Evolutionary conservation across 2,329 filamentous ascomycete species (phyloP).

Genomic region (Aspergillus puulaauensis): DNA sequence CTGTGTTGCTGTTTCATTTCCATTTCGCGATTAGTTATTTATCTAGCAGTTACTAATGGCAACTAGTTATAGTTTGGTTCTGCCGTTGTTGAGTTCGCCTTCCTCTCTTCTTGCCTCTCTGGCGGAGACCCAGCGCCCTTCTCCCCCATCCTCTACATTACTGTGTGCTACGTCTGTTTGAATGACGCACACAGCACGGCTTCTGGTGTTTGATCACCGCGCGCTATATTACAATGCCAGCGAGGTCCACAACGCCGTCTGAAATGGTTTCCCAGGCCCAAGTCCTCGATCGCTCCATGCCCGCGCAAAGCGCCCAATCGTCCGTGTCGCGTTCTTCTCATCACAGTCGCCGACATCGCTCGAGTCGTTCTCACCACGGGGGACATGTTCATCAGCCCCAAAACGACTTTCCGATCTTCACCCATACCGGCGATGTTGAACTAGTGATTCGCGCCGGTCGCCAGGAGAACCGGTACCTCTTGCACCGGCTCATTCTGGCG

Average conservation of each 20-base stretch:
- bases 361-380: conserved; percentile 78
- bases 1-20: background rate
- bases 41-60: background rate
- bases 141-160: background rate
- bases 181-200: conserved; percentile 15
- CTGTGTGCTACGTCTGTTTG: conserved; percentile 10
- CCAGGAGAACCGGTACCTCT: conserved; percentile 78
- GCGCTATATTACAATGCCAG: conserved; percentile 19
- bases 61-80: background rate
- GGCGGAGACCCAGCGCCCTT: background rate
- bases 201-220: conserved; percentile 18
- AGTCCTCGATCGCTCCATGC: conserved; percentile 53
- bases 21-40: background rate
- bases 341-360: conserved; percentile 66
- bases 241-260: conserved; percentile 13
- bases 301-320: conserved; percentile 60
- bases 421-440: conserved; percentile 88
- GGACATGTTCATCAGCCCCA: conserved; percentile 67
- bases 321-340: conserved; percentile 63
- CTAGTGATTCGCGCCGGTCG: conserved; percentile 70
- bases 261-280: conserved; percentile 46
- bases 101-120: conserved; percentile 3
- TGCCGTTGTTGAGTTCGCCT: conserved; percentile 4
- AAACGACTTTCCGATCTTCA: conserved; percentile 92
- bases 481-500: conserved; percentile 82